Base-by-base conservation (phyloP, 2,329 filamentous ascomycete species). In the Venturia carpophila region DNA sequence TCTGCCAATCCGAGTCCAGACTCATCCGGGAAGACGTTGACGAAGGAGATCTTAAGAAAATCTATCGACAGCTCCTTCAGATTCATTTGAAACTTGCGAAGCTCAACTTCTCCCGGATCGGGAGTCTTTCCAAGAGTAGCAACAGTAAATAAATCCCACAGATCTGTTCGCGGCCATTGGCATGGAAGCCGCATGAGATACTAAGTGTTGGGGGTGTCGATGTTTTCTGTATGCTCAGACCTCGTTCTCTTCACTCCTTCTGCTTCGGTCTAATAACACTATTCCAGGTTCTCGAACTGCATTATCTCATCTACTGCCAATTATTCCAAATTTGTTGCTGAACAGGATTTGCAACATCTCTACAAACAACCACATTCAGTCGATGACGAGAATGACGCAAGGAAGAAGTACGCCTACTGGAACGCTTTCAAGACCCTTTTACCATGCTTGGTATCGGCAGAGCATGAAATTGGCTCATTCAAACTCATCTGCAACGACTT, bases 1-100 rank as follows among this genome's bases (percentile, higher is more conserved):
- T 73, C 5, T 63, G 41, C 30, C 69, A 72, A 61, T 68, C 79
- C 74, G 4, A 74, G 13, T 60, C 55, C 21, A 34, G 17, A 37
- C 24, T 60, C 55, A 60, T 60, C 9, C n/a, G 30, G 30, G 7
- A 37, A 41, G 30, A 60, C 21, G 30, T 30, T 60, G 24, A 60
- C 55, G 6, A 30, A 47, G n/a, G n/a, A 47, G 43, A 47, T 21
- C 6, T 47, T 21, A 19, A 47, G 43, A n/a, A n/a, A n/a, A n/a
- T n/a, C n/a, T n/a, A n/a, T n/a, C n/a, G n/a, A n/a, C n/a, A n/a
- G n/a, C n/a, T n/a, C n/a, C n/a, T n/a, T n/a, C n/a, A n/a, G n/a
- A n/a, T n/a, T n/a, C n/a, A n/a, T n/a, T n/a, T n/a, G n/a, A n/a
- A n/a, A n/a, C n/a, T n/a, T n/a, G n/a, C n/a, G n/a, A n/a, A n/a